Conservation (phyloP, 257 asterid species). For the Gynochthodes officinalis region DNA sequence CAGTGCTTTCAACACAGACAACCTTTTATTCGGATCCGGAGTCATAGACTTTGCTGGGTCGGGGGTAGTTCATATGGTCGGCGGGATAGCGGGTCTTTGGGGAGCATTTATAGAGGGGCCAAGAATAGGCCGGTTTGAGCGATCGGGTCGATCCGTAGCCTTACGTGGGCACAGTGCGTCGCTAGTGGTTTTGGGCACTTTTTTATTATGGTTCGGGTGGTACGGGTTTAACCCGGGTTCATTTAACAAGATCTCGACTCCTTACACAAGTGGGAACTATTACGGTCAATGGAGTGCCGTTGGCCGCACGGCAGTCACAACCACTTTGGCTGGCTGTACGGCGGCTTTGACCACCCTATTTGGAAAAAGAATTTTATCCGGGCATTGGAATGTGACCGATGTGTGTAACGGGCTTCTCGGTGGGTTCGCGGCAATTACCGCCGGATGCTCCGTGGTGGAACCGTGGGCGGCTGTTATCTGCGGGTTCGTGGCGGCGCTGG, state of each 20-base stretch:
- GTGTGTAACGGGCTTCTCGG: constrained; percentile 88
- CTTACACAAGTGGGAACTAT: constrained; percentile 42
- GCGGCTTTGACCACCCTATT: constrained; percentile 84
- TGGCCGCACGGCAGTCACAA: constrained; percentile 89
- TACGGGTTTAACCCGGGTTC: constrained; percentile 95
- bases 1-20: constrained; percentile 37
- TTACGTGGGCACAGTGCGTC: constrained; percentile 82
- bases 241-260: constrained; percentile 42
- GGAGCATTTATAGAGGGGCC: constrained; percentile 89
- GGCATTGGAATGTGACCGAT: constrained; percentile 91
- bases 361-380: constrained; percentile 64
- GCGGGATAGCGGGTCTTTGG: constrained; percentile 76
- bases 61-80: constrained; percentile 93
- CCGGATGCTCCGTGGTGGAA: constrained; percentile 90
- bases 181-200: constrained; percentile 67
- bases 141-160: constrained; percentile 58
- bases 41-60: constrained; percentile 94
- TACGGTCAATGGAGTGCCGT: constrained; percentile 98
- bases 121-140: constrained; percentile 78
- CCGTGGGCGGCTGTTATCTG: constrained; percentile 94
- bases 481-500: constrained; percentile 83
- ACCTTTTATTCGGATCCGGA: constrained; percentile 66
- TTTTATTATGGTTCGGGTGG: constrained; percentile 87
- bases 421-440: constrained; percentile 88
- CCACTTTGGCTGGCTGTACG: constrained; percentile 86